Evolutionary conservation across 106 monocot species (phyloP).

Genomic region (Allium sativum): DNA sequence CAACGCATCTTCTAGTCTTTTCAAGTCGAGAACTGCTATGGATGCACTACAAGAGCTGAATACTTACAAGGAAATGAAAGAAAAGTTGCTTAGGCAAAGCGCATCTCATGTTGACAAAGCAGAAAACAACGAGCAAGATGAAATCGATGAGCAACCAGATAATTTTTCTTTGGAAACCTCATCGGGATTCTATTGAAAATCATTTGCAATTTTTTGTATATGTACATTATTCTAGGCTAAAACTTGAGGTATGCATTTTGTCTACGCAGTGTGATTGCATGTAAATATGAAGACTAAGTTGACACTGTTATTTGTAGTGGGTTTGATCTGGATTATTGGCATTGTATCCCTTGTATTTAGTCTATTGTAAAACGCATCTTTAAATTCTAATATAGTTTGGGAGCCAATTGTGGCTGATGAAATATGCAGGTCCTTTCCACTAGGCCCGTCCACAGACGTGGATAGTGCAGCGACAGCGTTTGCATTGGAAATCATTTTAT

Average conservation of each 20-base stretch:
- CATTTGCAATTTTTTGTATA: slow-evolving; percentile 23
- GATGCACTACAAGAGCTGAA: slow-evolving; percentile 64
- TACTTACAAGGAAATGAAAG: slow-evolving; percentile 44
- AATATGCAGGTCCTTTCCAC: too few species aligned
- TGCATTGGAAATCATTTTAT: too few species aligned
- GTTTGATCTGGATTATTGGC: too few species aligned
- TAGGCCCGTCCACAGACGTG: too few species aligned
- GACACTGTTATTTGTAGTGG: too few species aligned
- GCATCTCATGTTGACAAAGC: slow-evolving; percentile 7
- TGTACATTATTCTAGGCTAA: slow-evolving; percentile 18
- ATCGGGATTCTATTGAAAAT: slow-evolving; percentile 7
- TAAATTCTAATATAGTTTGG: too few species aligned
- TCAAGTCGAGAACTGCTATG: slow-evolving; percentile 46
- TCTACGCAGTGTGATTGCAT: slow-evolving; percentile 4
- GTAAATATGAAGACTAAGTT: not conserved
- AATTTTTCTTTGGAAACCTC: slow-evolving; percentile 9
- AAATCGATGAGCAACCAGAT: slow-evolving; percentile 1
- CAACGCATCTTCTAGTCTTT: slow-evolving; percentile 8
- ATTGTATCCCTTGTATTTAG: too few species aligned
- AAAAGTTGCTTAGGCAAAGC: slow-evolving; percentile 33
- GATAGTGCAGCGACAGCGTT: too few species aligned
- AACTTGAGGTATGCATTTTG: slow-evolving; percentile 13
- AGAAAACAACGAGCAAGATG: not conserved
- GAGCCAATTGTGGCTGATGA: too few species aligned
- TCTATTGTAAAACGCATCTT: too few species aligned